These are phyloP conservation scores for Citrus hindsii DNA, from an alignment of 345 rosid species.

Conservation along the genomic window DNA sequence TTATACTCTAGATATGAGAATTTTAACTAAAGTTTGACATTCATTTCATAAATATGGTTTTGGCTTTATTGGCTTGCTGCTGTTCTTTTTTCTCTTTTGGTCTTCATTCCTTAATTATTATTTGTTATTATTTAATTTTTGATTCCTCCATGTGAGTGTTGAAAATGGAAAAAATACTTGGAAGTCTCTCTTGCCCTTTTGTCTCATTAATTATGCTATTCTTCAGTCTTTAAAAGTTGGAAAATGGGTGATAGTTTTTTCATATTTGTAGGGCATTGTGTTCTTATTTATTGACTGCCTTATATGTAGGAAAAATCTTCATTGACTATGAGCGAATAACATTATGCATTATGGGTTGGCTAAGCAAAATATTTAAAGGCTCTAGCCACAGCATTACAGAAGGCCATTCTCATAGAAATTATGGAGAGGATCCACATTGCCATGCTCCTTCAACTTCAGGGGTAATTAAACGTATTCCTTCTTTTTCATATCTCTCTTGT, in stretches of 20 bases:
- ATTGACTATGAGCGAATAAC: slow-evolving; percentile 50
- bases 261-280: background rate
- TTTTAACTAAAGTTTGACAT: slow-evolving; percentile 6
- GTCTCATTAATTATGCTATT: background rate
- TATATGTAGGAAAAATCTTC: slow-evolving; percentile 40
- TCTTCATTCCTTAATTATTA: background rate
- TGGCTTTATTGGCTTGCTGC: background rate
- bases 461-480: slow-evolving; percentile 33
- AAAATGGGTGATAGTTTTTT: background rate
- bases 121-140: background rate
- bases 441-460: slow-evolving; percentile 64
- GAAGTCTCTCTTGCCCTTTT: background rate
- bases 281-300: slow-evolving; percentile 1
- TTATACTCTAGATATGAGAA: background rate
- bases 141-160: background rate
- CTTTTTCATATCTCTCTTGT: background rate
- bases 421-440: slow-evolving; percentile 40
- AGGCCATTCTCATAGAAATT: slow-evolving; percentile 45
- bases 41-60: background rate
- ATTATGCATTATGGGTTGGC: slow-evolving; percentile 69
- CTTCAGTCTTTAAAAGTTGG: background rate
- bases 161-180: slow-evolving; percentile 2
- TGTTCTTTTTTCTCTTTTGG: background rate
- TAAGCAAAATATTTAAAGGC: slow-evolving; percentile 81
- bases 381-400: slow-evolving; percentile 49